Evolutionary conservation across 2,329 filamentous ascomycete species (phyloP), one percentile per base, ranked within the genome.

Genomic region (Hirsutella rhossiliensis): DNA sequence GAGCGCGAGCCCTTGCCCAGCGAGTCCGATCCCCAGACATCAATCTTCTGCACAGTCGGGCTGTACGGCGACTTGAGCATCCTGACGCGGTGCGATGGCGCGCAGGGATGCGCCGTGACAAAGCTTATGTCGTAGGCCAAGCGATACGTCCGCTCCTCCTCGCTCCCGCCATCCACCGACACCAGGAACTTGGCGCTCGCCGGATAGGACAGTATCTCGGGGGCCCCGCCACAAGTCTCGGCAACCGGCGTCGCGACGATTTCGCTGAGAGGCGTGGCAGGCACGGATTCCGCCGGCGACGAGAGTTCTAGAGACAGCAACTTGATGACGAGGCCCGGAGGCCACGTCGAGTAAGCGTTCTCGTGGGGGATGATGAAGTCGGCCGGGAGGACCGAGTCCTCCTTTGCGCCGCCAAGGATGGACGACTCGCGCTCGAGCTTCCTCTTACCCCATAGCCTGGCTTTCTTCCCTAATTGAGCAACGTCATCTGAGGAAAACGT

Each of bases 101-200:
- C 69, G 52, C 80, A 84, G 0, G 80, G 80, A 50, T 82, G 77
- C 0, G 78, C 78, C 1, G 80, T 82, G 17, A 82, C 75, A 55
- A 83, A 83, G 51, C 73, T 73, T 19, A 82, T 68, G 46, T 83
- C 78, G 50, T 78, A 73, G 6, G 62, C 60, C 11, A 84, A 58
- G 1, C 67, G 54, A 42, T 72, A 67, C 2, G 64, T 65, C 43
- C 69, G 52, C 44, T 69, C 62, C 38, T 67, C 62, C 1, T 65
- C 62, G 2, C 60, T 54, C 2, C 64, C 60, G 28, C 68, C 67
- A 39, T 63, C 62, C 37, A 65, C 52, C 2, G 57, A 56, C 5
- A 66, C 61, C 2, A 48, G 53, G 40, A 67, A 67, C 37, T 52
- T 58, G 41, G 65, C 45, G 28, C 52, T 58, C 32, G 62, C 62